Conservation (phyloP, 148 eudicot species). For the Limonium bicolor region DNA sequence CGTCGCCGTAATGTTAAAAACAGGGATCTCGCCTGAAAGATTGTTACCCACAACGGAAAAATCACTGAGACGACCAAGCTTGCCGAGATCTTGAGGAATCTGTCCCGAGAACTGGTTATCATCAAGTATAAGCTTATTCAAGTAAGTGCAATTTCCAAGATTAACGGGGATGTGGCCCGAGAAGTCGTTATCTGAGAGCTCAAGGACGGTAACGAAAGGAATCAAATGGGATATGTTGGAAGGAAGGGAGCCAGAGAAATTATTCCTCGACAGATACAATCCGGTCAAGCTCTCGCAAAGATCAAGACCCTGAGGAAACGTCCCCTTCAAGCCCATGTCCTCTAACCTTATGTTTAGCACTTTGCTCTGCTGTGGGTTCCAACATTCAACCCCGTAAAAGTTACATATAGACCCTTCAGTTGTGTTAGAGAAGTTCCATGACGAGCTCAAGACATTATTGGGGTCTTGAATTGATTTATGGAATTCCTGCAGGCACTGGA, state of each 20-base stretch:
- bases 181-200: slow-evolving; percentile 5
- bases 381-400: slow-evolving; percentile 7
- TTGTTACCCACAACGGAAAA: neutral
- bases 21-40: neutral
- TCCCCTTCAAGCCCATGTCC: slow-evolving; percentile 6
- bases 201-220: slow-evolving; percentile 3
- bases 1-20: slow-evolving; percentile 6
- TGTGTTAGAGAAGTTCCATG: slow-evolving; percentile 1
- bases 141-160: neutral
- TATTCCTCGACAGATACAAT: slow-evolving; percentile 3
- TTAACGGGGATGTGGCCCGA: neutral
- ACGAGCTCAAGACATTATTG: neutral
- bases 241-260: slow-evolving; percentile 2
- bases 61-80: neutral
- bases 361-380: slow-evolving; percentile 8
- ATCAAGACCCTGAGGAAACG: slow-evolving; percentile 4
- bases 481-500: neutral
- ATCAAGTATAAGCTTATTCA: slow-evolving; percentile 2
- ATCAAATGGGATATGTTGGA: neutral
- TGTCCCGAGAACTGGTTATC: slow-evolving; percentile 1
- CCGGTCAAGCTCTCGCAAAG: slow-evolving; percentile 6
- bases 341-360: slow-evolving; percentile 3
- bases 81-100: neutral
- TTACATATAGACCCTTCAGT: slow-evolving; percentile 8
- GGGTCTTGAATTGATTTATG: slow-evolving; percentile 4